A percentile compares a stretch with the other conserved stretches of the same genome.
These are phyloP conservation scores for Musa beccarii DNA, from an alignment of 176 grass and related monocot genomes.

Conservation along the genomic window DNA sequence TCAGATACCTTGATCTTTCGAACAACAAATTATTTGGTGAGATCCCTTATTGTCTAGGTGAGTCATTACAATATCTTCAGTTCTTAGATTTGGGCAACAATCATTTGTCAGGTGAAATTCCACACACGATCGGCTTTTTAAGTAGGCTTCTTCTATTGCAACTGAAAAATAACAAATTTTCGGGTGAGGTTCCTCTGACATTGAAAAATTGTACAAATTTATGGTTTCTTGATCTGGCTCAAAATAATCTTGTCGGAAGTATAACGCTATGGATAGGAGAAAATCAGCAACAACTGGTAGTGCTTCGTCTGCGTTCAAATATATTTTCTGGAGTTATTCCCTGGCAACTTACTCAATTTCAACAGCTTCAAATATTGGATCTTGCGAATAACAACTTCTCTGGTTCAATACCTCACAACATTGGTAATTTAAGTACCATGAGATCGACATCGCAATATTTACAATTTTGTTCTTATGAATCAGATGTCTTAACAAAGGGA, in stretches of 20 bases:
- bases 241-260: constrained; percentile 27
- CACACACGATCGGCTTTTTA: background rate
- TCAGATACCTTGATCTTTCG: rapidly evolving
- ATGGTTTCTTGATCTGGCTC: constrained; percentile 24
- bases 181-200: background rate
- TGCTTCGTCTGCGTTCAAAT: constrained; percentile 25
- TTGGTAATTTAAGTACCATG: constrained; percentile 27
- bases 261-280: constrained; percentile 37
- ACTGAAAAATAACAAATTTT: too few species aligned
- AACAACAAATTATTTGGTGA: too few species aligned
- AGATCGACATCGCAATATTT: background rate
- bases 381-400: constrained; percentile 11
- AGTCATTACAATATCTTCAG: too few species aligned
- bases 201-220: background rate
- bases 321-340: constrained; percentile 34
- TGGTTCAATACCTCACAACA: constrained; percentile 11
- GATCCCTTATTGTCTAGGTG: too few species aligned
- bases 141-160: too few species aligned
- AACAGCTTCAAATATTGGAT: constrained; percentile 23
- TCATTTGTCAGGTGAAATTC: constrained; percentile 26
- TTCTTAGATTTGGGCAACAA: too few species aligned
- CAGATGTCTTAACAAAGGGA: constrained; percentile 19
- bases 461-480: background rate
- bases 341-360: background rate
- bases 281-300: background rate